phyloP scores from a whole-genome alignment of 495 filamentous ascomycete species.

The Ramalina peruviana region DNA sequence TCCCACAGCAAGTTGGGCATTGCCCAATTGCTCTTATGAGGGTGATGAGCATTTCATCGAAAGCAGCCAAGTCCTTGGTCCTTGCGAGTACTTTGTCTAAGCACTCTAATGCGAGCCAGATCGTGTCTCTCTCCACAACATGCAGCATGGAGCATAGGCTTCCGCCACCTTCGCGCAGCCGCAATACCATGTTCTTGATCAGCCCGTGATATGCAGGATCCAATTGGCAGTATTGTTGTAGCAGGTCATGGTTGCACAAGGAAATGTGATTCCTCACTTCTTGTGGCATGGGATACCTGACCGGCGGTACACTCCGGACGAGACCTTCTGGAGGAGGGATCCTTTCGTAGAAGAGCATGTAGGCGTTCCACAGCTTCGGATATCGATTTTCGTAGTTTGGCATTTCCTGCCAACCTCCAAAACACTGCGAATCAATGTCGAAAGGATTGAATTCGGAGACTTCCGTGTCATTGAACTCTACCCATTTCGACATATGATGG shows the following conservation, averaged over 20 bases:
- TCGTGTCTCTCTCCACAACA: constrained; percentile 40
- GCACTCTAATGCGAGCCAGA: constrained; percentile 58
- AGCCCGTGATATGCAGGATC: constrained; percentile 60
- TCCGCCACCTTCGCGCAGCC: constrained; percentile 29
- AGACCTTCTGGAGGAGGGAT: constrained; percentile 17
- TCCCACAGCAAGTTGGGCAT: constrained; percentile 41
- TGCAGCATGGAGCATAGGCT: constrained; percentile 36
- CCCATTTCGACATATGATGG: constrained; percentile 45
- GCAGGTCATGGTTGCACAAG: constrained; percentile 55
- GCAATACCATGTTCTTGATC: constrained; percentile 41
- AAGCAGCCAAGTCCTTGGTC: constrained; percentile 52
- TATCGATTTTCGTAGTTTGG: constrained; percentile 27
- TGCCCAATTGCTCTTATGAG: constrained; percentile 38
- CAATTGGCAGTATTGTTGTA: constrained; percentile 69
- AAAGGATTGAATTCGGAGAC: constrained; percentile 62
- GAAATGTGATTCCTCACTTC: constrained; percentile 47
- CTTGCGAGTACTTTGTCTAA: constrained; percentile 68
- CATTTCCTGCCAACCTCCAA: constrained; percentile 51
- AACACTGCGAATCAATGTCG: constrained; percentile 61
- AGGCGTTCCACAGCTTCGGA: constrained; percentile 73
- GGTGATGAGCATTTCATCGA: constrained; percentile 39
- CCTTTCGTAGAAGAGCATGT: constrained; percentile 96
- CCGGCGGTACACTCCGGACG: constrained; percentile 19
- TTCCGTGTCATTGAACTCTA: constrained; percentile 85
- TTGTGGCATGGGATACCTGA: constrained; percentile 41